These are phyloP conservation scores for Oryza officinalis DNA, from an alignment of 176 grass and related monocot genomes.

Conservation along the genomic window DNA sequence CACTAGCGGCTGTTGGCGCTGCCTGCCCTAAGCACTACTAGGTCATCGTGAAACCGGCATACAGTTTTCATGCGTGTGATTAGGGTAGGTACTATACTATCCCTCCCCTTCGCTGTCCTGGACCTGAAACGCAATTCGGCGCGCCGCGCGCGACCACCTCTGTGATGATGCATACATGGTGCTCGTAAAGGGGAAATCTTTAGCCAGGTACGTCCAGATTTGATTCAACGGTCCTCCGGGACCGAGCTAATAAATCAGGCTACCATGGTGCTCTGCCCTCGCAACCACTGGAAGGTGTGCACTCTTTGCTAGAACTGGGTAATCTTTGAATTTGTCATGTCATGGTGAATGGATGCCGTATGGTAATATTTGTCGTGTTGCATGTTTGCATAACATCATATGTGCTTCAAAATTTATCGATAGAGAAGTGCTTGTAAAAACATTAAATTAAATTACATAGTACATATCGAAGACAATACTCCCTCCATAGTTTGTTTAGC, in stretches of 20 bases:
- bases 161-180: not conserved
- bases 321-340: no score
- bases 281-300: no score
- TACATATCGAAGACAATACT: no score
- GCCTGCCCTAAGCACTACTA: not conserved
- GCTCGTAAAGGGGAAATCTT: not conserved
- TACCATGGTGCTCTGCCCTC: not conserved
- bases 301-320: no score
- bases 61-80: not conserved
- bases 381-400: no score
- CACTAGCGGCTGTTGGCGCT: not conserved
- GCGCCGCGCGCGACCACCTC: not conserved
- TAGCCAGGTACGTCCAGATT: conserved; percentile 27
- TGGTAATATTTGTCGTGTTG: no score
- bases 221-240: not conserved
- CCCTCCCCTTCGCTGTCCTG: not conserved
- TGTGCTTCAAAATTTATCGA: no score
- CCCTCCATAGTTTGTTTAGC: no score
- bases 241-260: conserved; percentile 20
- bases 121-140: not conserved
- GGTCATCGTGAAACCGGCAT: not conserved
- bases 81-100: not conserved
- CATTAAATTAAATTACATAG: no score
- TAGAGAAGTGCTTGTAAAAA: no score
- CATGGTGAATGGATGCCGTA: no score